A percentile compares a stretch with the other conserved stretches of the same genome.
phyloP scores from a whole-genome alignment of 306 rosid genomes.

The Quercus berberidifolia region DNA sequence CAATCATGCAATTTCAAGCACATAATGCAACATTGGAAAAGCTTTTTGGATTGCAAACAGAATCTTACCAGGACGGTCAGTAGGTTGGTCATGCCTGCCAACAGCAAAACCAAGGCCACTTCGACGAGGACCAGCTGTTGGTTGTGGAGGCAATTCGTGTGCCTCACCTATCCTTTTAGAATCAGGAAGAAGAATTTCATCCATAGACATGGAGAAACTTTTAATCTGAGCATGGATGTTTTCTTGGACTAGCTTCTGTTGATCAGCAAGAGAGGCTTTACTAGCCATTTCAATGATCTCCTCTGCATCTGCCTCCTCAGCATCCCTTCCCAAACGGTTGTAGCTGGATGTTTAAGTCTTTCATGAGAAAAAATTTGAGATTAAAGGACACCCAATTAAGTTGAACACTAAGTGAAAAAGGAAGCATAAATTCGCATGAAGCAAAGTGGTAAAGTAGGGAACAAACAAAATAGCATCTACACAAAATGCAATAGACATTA shows the following conservation, averaged over 20 bases:
- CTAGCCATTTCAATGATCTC: constrained; percentile 69
- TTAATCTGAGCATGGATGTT: constrained; percentile 68
- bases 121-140: constrained; percentile 36
- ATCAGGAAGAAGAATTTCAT: constrained; percentile 67
- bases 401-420: neutral
- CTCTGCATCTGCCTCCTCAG: constrained; percentile 59
- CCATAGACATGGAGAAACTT: constrained; percentile 58
- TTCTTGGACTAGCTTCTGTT: constrained; percentile 79
- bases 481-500: neutral
- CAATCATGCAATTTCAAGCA: neutral
- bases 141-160: constrained; percentile 30
- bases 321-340: constrained; percentile 64
- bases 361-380: constrained; percentile 27
- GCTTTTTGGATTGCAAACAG: neutral
- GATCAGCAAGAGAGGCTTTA: constrained; percentile 67
- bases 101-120: constrained; percentile 88
- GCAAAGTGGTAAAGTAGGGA: neutral
- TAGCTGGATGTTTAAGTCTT: constrained; percentile 58
- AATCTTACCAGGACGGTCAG: constrained; percentile 43
- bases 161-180: constrained; percentile 32
- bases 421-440: neutral
- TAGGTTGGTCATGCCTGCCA: constrained; percentile 39
- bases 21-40: neutral
- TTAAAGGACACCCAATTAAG: neutral
- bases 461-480: neutral